These are phyloP conservation scores for Tagetes erecta DNA, from an alignment of 129 eudicot species.

Conservation along the genomic window DNA sequence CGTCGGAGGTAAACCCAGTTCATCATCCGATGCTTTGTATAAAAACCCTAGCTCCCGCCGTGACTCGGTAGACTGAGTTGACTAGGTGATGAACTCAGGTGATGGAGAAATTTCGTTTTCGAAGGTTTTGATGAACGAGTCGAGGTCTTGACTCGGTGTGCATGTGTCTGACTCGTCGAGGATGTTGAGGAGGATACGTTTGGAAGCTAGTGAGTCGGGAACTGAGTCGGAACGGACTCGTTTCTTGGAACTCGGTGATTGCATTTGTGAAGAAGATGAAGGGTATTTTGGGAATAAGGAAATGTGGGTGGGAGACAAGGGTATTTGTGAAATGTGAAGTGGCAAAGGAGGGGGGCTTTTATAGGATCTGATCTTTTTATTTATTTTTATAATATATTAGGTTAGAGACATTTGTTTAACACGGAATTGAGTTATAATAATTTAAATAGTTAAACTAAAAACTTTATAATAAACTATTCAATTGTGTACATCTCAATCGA, in stretches of 20 bases:
- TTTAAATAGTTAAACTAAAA: too few relatives aligned
- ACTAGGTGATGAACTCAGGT: slow-evolving; percentile 28
- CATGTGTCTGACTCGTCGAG: slow-evolving; percentile 55
- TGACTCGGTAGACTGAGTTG: slow-evolving; percentile 41
- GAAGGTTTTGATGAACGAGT: slow-evolving; percentile 76
- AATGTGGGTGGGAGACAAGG: slow-evolving; percentile 10
- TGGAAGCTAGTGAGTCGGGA: slow-evolving; percentile 48
- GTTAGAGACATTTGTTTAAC: neutral
- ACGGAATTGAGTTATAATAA: too few relatives aligned
- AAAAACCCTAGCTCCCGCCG: slow-evolving; percentile 54
- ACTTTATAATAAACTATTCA: too few relatives aligned
- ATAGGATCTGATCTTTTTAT: slow-evolving; percentile 23
- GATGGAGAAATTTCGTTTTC: slow-evolving; percentile 57
- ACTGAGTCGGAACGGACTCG: slow-evolving; percentile 47
- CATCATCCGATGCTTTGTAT: slow-evolving; percentile 60
- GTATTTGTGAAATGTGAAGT: slow-evolving; percentile 59
- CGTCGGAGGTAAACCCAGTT: slow-evolving; percentile 60
- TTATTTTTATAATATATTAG: neutral
- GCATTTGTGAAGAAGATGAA: slow-evolving; percentile 29
- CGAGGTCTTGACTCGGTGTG: slow-evolving; percentile 61
- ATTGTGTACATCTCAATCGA: too few relatives aligned
- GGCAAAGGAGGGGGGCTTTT: slow-evolving; percentile 34
- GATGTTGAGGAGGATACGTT: slow-evolving; percentile 46
- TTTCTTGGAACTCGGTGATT: slow-evolving; percentile 37
- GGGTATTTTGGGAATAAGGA: slow-evolving; percentile 25